Conservation (phyloP, 306 rosid species). For the Boehmeria nivea region DNA sequence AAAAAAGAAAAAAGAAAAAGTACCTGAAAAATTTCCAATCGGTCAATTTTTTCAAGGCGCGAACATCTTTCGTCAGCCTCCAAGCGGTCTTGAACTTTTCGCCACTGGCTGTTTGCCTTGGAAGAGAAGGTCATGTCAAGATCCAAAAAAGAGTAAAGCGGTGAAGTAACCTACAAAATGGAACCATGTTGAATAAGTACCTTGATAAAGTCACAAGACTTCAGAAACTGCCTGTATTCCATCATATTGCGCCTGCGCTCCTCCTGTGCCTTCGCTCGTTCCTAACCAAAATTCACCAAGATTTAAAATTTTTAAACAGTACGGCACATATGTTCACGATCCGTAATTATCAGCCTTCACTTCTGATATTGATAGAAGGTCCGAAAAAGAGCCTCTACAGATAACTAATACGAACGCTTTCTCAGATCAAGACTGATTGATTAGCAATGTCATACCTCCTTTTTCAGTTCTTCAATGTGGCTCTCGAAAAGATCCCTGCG, state of each 20-base stretch:
- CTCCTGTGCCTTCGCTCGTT: constrained; percentile 80
- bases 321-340: too few species aligned
- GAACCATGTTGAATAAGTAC: constrained; percentile 1
- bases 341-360: too few species aligned
- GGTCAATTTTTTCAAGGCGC: constrained; percentile 87
- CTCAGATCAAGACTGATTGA: too few species aligned
- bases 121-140: too few species aligned
- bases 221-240: constrained; percentile 73
- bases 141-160: too few species aligned
- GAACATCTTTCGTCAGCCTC: constrained; percentile 93
- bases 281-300: too few species aligned
- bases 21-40: constrained; percentile 89
- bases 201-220: constrained; percentile 85
- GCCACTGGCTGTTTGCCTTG: constrained; percentile 84
- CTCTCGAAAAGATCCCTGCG: constrained; percentile 92
- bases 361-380: too few species aligned
- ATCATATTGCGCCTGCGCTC: constrained; percentile 62
- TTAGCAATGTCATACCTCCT: too few species aligned
- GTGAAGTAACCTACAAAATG: too few species aligned
- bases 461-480: constrained; percentile 92
- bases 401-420: too few species aligned
- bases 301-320: too few species aligned
- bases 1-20: neutral
- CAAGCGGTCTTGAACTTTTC: constrained; percentile 95
- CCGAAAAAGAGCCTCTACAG: too few species aligned